phyloP scores from a whole-genome alignment of 2,329 filamentous ascomycete species.

The Diplodia seriata region DNA sequence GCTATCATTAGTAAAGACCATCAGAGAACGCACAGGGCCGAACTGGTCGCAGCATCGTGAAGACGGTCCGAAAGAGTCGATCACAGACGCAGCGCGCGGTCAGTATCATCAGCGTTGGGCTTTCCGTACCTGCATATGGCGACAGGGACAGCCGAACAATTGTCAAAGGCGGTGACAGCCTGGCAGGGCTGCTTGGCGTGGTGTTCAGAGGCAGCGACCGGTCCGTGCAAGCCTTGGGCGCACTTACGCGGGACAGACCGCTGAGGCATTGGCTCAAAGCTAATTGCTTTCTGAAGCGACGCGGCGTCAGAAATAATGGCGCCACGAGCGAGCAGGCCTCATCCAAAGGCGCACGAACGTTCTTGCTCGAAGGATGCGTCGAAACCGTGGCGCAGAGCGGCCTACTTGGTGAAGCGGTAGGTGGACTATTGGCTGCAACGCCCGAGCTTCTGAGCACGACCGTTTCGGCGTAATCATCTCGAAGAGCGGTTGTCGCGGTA shows the following conservation, averaged over 20 bases:
- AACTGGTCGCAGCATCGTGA: background rate
- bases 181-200: constrained; percentile 22
- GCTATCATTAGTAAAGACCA: background rate
- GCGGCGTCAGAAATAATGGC: constrained; percentile 1
- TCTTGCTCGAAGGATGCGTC: background rate
- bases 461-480: constrained; percentile 1
- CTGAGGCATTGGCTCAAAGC: constrained; percentile 8
- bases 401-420: constrained; percentile 3
- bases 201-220: constrained; percentile 11
- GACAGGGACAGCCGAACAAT: constrained; percentile 8
- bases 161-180: constrained; percentile 19
- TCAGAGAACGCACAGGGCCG: background rate
- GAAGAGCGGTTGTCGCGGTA: constrained; percentile 3
- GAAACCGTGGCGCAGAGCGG: background rate
- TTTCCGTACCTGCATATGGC: constrained; percentile 10
- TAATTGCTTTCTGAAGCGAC: constrained; percentile 2
- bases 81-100: background rate
- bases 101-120: background rate
- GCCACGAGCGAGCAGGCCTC: background rate
- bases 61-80: background rate
- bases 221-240: background rate
- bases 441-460: constrained; percentile 8
- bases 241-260: background rate
- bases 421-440: background rate
- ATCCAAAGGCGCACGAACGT: background rate